Conservation (phyloP, 2,329 filamentous ascomycete species). For the Aspergillus caelatus region DNA sequence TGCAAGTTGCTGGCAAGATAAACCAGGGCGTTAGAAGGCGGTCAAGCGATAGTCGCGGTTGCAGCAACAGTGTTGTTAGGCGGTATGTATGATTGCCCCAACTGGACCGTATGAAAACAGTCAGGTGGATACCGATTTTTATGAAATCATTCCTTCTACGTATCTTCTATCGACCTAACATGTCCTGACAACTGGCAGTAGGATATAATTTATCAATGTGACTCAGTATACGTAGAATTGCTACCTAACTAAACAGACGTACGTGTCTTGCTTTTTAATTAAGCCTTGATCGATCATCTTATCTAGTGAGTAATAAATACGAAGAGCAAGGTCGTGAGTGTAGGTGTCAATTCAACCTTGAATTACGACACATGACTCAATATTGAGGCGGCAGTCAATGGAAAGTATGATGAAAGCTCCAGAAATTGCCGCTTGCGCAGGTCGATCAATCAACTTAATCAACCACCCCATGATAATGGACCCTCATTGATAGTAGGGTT, state of each 20-base stretch:
- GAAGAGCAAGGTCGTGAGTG: not conserved
- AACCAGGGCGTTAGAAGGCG: slow-evolving; percentile 2
- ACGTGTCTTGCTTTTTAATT: not conserved
- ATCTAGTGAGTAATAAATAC: not conserved
- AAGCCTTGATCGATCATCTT: not conserved
- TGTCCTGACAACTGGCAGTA: not conserved
- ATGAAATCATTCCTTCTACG: not conserved
- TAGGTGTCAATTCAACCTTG: not conserved
- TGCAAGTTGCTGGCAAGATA: not conserved
- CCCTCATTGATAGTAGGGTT: not conserved
- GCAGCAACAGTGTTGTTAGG: not conserved
- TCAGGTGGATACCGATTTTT: not conserved
- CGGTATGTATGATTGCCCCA: not conserved
- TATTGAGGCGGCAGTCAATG: not conserved
- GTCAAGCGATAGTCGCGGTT: not conserved
- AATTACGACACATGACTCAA: slow-evolving; percentile 2
- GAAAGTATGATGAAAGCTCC: not conserved
- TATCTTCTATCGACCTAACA: not conserved
- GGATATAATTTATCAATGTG: not conserved
- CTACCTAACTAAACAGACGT: not conserved
- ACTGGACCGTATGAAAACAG: slow-evolving; percentile 1
- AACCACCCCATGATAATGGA: not conserved
- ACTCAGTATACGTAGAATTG: not conserved
- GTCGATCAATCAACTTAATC: slow-evolving; percentile 7
- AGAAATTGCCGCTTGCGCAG: slow-evolving; percentile 5